Conservation (phyloP, 2,329 filamentous ascomycete genomes). For the Epichloe sylvatica region DNA sequence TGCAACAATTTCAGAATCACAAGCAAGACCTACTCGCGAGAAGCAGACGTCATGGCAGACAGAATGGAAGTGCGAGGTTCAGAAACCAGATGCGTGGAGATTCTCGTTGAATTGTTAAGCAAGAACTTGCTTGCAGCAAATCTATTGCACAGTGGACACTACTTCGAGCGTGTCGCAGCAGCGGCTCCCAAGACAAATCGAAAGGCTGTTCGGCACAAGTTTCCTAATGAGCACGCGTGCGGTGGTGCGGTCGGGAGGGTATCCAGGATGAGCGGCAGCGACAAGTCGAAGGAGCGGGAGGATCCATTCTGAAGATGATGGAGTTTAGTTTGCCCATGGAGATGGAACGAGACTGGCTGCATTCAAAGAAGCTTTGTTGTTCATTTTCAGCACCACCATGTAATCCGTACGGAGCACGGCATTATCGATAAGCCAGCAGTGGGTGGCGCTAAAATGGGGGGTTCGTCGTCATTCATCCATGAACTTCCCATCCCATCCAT, state of each 20-base stretch:
- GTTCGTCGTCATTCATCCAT: no score
- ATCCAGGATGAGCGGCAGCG: background rate
- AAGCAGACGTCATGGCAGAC: background rate
- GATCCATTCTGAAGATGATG: background rate
- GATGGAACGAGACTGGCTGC: no score
- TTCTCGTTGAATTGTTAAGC: background rate
- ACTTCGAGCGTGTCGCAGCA: background rate
- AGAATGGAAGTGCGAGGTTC: background rate
- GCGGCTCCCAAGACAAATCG: background rate
- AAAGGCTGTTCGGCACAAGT: background rate
- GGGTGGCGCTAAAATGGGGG: no score
- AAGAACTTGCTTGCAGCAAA: background rate
- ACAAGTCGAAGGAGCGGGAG: background rate
- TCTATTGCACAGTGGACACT: background rate
- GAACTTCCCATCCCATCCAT: no score
- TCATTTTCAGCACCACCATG: no score
- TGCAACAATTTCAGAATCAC: background rate
- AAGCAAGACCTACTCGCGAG: background rate
- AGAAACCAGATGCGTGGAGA: background rate
- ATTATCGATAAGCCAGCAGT: no score
- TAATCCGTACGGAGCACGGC: no score
- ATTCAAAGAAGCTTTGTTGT: no score
- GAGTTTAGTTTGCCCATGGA: no score
- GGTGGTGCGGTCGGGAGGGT: no score
- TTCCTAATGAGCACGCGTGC: background rate